These are phyloP conservation scores for Emericellopsis cladophorae DNA, from an alignment of 2,329 filamentous ascomycete species.

Conservation along the genomic window DNA sequence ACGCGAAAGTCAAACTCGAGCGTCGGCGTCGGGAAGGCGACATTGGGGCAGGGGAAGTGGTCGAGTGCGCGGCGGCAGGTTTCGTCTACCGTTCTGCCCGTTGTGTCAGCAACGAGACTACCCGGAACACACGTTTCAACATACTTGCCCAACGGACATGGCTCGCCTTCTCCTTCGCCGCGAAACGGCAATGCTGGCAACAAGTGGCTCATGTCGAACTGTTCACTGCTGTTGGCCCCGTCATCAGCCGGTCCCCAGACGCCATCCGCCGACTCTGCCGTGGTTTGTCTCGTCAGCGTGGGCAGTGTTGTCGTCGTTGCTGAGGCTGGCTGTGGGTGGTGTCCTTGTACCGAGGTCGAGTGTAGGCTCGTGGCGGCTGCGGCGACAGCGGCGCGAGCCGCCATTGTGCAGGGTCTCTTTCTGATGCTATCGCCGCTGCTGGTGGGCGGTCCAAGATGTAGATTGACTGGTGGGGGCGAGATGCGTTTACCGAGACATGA, in stretches of 20 bases:
- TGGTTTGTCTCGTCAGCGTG: not conserved
- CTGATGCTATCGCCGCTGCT: not conserved
- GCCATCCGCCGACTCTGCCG: not conserved
- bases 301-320: not conserved
- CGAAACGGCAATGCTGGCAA: not conserved
- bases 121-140: not conserved
- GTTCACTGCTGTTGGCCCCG: not conserved
- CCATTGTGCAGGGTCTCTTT: constrained; percentile 2
- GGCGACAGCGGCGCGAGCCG: not conserved
- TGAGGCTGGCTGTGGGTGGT: not conserved
- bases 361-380: not conserved
- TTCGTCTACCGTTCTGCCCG: constrained; percentile 16
- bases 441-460: constrained; percentile 1
- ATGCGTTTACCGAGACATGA: constrained; percentile 2
- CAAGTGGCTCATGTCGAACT: not conserved
- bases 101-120: not conserved
- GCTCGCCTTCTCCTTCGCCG: not conserved
- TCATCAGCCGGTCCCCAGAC: not conserved
- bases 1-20: constrained; percentile 38
- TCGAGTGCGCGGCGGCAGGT: constrained; percentile 22
- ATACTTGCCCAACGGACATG: not conserved
- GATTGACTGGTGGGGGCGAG: not conserved
- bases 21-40: constrained; percentile 30
- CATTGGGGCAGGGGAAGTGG: constrained; percentile 26
- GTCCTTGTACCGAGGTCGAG: not conserved